phyloP scores from a whole-genome alignment of 306 rosid species.

The Trifolium repens region DNA sequence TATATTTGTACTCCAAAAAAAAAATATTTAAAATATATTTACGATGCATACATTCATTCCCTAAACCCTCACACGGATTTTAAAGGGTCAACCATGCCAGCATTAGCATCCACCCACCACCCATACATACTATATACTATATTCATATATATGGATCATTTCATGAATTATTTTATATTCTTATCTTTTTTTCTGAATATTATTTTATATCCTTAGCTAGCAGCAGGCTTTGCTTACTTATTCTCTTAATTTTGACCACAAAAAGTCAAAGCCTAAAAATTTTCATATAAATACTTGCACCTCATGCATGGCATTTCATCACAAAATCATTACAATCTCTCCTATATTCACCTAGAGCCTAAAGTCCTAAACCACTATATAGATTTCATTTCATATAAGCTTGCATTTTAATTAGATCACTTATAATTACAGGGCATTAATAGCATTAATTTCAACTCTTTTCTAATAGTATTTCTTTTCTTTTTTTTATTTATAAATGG shows the following conservation, averaged over 20 bases:
- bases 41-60: too few relatives aligned
- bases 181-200: not conserved
- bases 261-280: not conserved
- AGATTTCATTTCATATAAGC: not conserved
- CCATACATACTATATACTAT: too few relatives aligned
- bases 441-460: too few relatives aligned
- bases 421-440: not conserved
- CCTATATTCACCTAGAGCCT: not conserved
- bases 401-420: not conserved
- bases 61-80: too few relatives aligned
- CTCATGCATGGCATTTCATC: not conserved
- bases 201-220: not conserved
- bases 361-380: not conserved
- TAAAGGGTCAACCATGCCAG: too few relatives aligned
- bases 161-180: too few relatives aligned
- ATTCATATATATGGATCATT: too few relatives aligned
- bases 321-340: not conserved
- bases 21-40: too few relatives aligned
- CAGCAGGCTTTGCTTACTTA: not conserved
- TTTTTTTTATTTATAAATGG: not conserved
- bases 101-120: too few relatives aligned
- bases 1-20: too few relatives aligned
- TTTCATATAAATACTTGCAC: not conserved
- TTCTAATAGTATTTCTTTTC: too few relatives aligned
- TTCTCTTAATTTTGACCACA: not conserved